Evolutionary conservation across 139 green algal species (phyloP).

Genomic region (Chlamydomonas applanata): DNA sequence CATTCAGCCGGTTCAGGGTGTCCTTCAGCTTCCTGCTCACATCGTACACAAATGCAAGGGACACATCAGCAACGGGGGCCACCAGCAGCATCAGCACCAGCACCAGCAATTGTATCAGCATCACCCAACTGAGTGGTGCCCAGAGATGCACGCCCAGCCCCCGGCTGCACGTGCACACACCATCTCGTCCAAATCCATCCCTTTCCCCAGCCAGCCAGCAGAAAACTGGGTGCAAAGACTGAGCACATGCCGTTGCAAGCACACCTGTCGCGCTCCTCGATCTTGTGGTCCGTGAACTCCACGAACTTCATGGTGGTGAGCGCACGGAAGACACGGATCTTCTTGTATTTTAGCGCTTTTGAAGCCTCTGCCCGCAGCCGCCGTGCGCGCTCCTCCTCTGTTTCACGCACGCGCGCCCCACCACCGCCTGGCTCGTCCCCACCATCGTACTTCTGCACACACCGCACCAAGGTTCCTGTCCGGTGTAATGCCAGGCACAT

Average conservation of each 20-base stretch:
- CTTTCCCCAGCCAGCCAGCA: too few species aligned
- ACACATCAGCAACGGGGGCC: background rate
- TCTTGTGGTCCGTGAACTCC: slow-evolving; percentile 6
- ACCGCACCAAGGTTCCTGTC: too few species aligned
- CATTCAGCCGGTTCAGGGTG: background rate
- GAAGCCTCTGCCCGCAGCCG: background rate
- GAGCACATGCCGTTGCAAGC: too few species aligned
- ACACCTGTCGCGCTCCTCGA: background rate
- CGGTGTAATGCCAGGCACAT: too few species aligned
- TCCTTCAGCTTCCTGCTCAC: slow-evolving; percentile 6
- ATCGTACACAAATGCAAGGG: too few species aligned
- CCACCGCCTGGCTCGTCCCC: background rate
- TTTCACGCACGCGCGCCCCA: background rate
- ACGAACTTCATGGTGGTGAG: slow-evolving; percentile 14
- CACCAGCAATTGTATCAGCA: too few species aligned
- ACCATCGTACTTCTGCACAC: slow-evolving; percentile 4
- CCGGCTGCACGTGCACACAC: too few species aligned
- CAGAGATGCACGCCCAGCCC: background rate
- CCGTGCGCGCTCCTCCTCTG: background rate
- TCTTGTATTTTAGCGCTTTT: slow-evolving; percentile 6
- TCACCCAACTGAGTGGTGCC: too few species aligned
- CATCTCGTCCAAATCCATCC: too few species aligned
- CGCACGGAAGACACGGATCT: background rate
- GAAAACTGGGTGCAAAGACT: too few species aligned
- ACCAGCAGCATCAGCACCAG: too few species aligned